Evolutionary conservation across 129 eudicot genomes (phyloP).

Genomic region (Lactuca sativa): DNA sequence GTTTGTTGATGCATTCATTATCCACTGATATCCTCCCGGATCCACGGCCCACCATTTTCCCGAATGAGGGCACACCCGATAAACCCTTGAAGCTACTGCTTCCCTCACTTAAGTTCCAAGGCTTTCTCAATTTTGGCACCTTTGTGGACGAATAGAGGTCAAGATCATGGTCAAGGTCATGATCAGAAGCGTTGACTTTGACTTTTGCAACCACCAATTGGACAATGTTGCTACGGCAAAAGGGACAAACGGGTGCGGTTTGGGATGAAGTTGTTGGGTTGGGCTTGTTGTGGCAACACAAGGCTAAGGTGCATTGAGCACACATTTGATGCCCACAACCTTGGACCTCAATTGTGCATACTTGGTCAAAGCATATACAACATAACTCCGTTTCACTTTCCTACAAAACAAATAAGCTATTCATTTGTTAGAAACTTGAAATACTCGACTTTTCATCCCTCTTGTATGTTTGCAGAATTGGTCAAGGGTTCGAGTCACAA

Average conservation of each 20-base stretch:
- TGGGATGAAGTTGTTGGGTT: conserved; percentile 38
- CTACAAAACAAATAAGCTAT: conserved; percentile 23
- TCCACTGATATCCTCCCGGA: conserved; percentile 61
- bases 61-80: conserved; percentile 61
- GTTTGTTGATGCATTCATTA: conserved; percentile 43
- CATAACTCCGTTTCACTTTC: conserved; percentile 61
- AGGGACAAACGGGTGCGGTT: conserved; percentile 72
- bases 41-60: conserved; percentile 57
- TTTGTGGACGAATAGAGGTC: conserved; percentile 52
- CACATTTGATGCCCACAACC: conserved; percentile 91
- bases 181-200: conserved; percentile 30
- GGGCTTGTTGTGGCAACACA: conserved; percentile 77
- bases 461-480: background rate
- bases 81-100: conserved; percentile 76
- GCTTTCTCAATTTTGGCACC: conserved; percentile 44
- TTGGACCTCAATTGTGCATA: conserved; percentile 70
- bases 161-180: conserved; percentile 18
- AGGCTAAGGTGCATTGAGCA: conserved; percentile 69
- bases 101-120: conserved; percentile 56
- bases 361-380: conserved; percentile 79
- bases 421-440: background rate
- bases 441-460: too few species aligned
- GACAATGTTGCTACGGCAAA: conserved; percentile 74
- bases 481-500: background rate
- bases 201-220: conserved; percentile 59